Percentiles rank a stretch among this genome's conserved stretches.
These are phyloP conservation scores for Fusarium sp. DNA, from an alignment of 2,329 filamentous ascomycete species.

Conservation along the genomic window DNA sequence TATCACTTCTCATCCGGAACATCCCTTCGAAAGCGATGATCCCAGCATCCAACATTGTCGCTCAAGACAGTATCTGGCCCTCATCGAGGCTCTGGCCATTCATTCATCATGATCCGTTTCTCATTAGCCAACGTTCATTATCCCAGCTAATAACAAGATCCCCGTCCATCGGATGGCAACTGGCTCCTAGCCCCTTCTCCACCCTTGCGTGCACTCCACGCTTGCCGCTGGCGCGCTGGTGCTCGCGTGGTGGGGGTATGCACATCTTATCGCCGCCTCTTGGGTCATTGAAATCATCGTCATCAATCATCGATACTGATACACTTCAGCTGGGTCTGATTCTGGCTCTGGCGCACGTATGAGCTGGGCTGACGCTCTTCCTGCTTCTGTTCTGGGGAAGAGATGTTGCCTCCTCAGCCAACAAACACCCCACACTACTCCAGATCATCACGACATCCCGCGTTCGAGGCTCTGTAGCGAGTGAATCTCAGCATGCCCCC, in stretches of 20 bases:
- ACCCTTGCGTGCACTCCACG: constrained; percentile 28
- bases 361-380: constrained; percentile 23
- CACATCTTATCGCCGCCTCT: constrained; percentile 36
- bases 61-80: constrained; percentile 4
- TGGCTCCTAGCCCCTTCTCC: constrained; percentile 23
- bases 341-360: constrained; percentile 10
- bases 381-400: constrained; percentile 6
- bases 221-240: constrained; percentile 22
- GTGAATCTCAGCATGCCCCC: background rate
- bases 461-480: constrained; percentile 3
- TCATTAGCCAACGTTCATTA: constrained; percentile 41
- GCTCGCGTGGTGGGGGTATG: constrained; percentile 28
- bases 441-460: constrained; percentile 15
- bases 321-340: constrained; percentile 1
- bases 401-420: constrained; percentile 8
- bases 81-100: constrained; percentile 19
- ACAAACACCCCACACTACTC: constrained; percentile 19
- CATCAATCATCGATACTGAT: constrained; percentile 31
- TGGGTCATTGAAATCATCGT: constrained; percentile 29
- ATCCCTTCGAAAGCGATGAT: constrained; percentile 32
- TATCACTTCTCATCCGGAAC: constrained; percentile 10
- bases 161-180: constrained; percentile 11
- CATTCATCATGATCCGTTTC: constrained; percentile 31
- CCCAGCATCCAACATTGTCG: constrained; percentile 12
- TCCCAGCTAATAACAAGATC: constrained; percentile 36